A percentile compares a stretch with the other conserved stretches of the same genome.
These are phyloP conservation scores for Fusarium globosum DNA, from an alignment of 2,329 filamentous ascomycete genomes.

Conservation along the genomic window DNA sequence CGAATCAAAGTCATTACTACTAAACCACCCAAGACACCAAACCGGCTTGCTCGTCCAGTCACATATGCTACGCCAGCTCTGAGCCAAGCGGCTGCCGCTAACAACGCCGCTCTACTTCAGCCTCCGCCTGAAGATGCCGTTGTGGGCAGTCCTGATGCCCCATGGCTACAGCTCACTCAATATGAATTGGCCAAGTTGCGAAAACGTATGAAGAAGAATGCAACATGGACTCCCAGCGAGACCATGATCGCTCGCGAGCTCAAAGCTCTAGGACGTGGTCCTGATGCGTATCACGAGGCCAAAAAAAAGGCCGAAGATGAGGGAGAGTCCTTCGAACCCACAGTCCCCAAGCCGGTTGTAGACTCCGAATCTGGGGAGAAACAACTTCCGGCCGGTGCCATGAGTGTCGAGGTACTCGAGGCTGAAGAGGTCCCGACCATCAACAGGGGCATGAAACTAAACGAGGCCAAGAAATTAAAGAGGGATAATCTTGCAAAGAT, in stretches of 20 bases:
- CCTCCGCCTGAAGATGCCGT: constrained; percentile 71
- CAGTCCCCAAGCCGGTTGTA: constrained; percentile 51
- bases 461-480: constrained; percentile 81
- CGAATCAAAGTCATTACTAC: constrained; percentile 62
- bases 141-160: constrained; percentile 68
- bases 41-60: constrained; percentile 49
- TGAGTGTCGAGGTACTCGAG: constrained; percentile 66
- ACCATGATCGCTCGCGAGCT: constrained; percentile 88
- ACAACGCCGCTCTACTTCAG: constrained; percentile 59
- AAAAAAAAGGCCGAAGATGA: constrained; percentile 73
- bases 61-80: constrained; percentile 51
- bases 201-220: constrained; percentile 93
- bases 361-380: constrained; percentile 63
- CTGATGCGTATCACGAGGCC: constrained; percentile 70
- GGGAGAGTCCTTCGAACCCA: constrained; percentile 68
- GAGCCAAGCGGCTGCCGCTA: constrained; percentile 53
- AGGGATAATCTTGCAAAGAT: constrained; percentile 71
- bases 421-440: constrained; percentile 72
- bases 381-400: constrained; percentile 68
- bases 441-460: constrained; percentile 81
- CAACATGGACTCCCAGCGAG: constrained; percentile 84
- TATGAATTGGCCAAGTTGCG: constrained; percentile 76
- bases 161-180: constrained; percentile 73
- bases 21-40: constrained; percentile 59
- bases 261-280: constrained; percentile 74